Conservation (phyloP, 2,329 filamentous ascomycete species). For the Exophiala sideris region DNA sequence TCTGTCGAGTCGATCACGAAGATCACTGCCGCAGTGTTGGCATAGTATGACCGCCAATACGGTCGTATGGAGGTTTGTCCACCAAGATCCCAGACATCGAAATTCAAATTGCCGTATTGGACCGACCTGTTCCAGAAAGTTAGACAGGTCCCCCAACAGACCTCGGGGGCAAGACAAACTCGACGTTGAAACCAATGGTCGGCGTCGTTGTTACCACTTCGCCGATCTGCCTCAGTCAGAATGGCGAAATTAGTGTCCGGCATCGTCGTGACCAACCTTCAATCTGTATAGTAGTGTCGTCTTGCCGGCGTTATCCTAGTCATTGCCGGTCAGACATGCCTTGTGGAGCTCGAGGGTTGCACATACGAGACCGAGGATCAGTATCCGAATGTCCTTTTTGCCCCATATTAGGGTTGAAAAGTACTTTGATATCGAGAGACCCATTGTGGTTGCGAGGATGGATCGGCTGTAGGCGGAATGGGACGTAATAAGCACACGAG, state of each 20-base stretch:
- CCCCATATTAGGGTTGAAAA: slow-evolving; percentile 73
- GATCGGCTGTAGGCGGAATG: background rate
- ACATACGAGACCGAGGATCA: slow-evolving; percentile 87
- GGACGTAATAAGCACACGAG: background rate
- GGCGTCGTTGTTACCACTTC: slow-evolving; percentile 99
- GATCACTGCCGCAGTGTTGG: slow-evolving; percentile 95
- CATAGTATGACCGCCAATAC: slow-evolving; percentile 99
- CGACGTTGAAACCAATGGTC: slow-evolving; percentile 98
- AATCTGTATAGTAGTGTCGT: slow-evolving; percentile 94
- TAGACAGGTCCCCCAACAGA: background rate
- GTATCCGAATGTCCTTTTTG: slow-evolving; percentile 96
- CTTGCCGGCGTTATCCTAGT: slow-evolving; percentile 94
- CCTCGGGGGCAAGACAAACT: slow-evolving; percentile 40
- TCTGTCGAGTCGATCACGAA: slow-evolving; percentile 99
- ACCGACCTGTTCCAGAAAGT: slow-evolving; percentile 56
- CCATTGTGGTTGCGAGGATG: slow-evolving; percentile 43
- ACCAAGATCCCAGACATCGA: slow-evolving; percentile 98
- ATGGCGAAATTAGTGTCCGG: slow-evolving; percentile 16
- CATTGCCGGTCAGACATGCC: slow-evolving; percentile 16
- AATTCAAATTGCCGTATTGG: slow-evolving; percentile 96
- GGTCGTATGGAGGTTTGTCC: slow-evolving; percentile 98
- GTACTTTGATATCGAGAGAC: slow-evolving; percentile 54
- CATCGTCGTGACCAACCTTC: slow-evolving; percentile 60
- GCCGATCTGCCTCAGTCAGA: slow-evolving; percentile 65
- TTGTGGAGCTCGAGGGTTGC: background rate